phyloP scores from a whole-genome alignment of 345 rosid species.

The Clausena lansium region DNA sequence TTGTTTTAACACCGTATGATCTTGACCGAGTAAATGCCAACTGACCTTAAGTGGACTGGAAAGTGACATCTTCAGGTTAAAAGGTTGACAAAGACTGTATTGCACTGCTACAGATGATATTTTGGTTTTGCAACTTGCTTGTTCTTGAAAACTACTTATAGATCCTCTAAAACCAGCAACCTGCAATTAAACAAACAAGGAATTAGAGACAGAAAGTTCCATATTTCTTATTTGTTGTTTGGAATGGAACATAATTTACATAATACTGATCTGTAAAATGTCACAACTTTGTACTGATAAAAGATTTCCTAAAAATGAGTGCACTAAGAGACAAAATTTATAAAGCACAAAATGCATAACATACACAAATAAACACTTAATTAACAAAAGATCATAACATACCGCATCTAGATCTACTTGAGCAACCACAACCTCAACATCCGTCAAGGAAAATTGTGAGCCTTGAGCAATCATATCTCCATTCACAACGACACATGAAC shows the following conservation, averaged over 20 bases:
- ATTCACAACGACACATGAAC: conserved; percentile 77
- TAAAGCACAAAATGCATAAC: neutral
- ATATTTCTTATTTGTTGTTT: neutral
- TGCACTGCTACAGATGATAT: conserved; percentile 67
- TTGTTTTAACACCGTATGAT: neutral
- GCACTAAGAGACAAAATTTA: neutral
- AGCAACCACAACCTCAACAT: conserved; percentile 84
- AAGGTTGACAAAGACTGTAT: conserved; percentile 63
- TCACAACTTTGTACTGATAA: neutral
- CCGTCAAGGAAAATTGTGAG: conserved; percentile 89
- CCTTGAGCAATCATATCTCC: conserved; percentile 89
- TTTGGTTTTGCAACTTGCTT: conserved; percentile 70
- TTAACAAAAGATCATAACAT: conserved; percentile 20
- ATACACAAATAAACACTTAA: neutral
- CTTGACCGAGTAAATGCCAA: neutral
- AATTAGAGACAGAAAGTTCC: neutral
- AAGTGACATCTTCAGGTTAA: conserved; percentile 62
- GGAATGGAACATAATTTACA: neutral
- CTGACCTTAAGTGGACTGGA: conserved; percentile 71
- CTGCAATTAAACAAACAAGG: conserved; percentile 44
- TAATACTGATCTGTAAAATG: neutral
- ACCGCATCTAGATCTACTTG: conserved; percentile 96
- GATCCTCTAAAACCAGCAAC: conserved; percentile 92
- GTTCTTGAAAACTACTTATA: conserved; percentile 83
- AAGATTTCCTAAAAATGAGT: neutral